A percentile compares a stretch with the other conserved stretches of the same genome.
phyloP scores from a whole-genome alignment of 73 alveolate species.

The Paramecium octaurelia region DNA sequence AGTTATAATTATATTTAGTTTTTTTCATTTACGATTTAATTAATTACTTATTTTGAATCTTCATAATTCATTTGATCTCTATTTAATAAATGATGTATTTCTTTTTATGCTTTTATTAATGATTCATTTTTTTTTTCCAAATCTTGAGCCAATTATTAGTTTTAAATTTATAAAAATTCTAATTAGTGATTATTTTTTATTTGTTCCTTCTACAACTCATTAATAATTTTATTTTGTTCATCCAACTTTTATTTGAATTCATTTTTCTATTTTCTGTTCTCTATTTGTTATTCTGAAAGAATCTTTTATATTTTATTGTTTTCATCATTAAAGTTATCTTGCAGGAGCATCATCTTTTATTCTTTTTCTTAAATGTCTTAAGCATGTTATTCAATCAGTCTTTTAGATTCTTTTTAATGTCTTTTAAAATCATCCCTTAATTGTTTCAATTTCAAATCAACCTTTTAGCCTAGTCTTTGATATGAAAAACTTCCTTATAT shows the following conservation, averaged over 20 bases:
- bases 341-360: neutral
- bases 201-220: neutral
- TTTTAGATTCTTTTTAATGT: neutral
- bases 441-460: neutral
- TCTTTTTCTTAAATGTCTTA: neutral
- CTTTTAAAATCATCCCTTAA: neutral
- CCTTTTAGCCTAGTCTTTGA: neutral
- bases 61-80: neutral
- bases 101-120: neutral
- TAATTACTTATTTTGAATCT: neutral
- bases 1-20: neutral
- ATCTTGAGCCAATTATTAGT: neutral
- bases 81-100: neutral
- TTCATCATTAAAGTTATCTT: neutral
- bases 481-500: neutral
- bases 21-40: neutral
- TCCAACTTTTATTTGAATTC: neutral
- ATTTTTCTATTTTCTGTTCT: neutral
- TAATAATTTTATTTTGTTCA: neutral
- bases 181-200: neutral
- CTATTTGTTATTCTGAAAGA: neutral
- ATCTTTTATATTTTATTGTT: neutral
- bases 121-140: neutral
- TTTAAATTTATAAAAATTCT: conserved; percentile 14
- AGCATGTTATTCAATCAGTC: neutral